These are phyloP conservation scores for Sporothrix luriei DNA, from an alignment of 2,329 filamentous ascomycete genomes.

Conservation along the genomic window DNA sequence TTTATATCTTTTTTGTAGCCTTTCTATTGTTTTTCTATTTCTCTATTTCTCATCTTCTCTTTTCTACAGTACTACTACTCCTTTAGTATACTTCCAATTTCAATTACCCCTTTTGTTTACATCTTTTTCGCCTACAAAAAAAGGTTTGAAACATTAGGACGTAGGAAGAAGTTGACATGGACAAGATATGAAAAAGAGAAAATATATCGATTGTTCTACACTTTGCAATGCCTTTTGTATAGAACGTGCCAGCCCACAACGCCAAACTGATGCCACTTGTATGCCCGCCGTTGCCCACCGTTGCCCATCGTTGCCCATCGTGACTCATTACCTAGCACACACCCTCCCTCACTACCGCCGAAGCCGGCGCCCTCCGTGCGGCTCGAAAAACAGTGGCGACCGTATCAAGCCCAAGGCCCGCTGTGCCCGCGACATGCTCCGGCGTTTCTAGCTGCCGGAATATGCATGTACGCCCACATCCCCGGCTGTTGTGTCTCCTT, in stretches of 20 bases:
- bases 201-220: slow-evolving; percentile 13
- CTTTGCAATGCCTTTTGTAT: neutral
- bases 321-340: neutral
- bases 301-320: neutral
- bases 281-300: neutral
- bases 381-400: neutral
- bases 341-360: neutral
- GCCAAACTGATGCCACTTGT: slow-evolving; percentile 10
- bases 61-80: slow-evolving; percentile 25
- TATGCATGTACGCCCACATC: neutral
- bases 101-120: slow-evolving; percentile 22
- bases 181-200: neutral
- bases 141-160: neutral
- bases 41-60: slow-evolving; percentile 17
- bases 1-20: slow-evolving; percentile 24
- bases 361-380: neutral
- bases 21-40: slow-evolving; percentile 16
- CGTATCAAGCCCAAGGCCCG: neutral
- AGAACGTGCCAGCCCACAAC: neutral
- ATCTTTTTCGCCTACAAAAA: neutral
- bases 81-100: slow-evolving; percentile 18
- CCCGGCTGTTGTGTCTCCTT: too few species aligned
- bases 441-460: slow-evolving; percentile 15
- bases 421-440: neutral
- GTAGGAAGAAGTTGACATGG: neutral